Conservation (phyloP, 495 filamentous ascomycete genomes). For the Podospora conica region DNA sequence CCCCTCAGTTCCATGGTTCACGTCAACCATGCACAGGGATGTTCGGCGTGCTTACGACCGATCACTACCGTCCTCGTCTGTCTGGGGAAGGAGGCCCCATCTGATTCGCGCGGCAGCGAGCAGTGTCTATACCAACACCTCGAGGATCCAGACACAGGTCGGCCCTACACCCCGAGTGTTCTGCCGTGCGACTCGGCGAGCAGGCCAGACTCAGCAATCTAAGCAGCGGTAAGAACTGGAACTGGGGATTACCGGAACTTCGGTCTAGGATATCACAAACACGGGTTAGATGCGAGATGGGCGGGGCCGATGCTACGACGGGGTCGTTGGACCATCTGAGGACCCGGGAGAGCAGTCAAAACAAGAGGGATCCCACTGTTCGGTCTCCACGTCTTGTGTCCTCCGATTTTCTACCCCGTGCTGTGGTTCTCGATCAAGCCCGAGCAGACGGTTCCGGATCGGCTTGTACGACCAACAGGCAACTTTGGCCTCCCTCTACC, state of each 20-base stretch:
- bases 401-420: neutral
- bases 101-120: slow-evolving; percentile 13
- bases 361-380: neutral
- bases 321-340: neutral
- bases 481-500: neutral
- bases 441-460: neutral
- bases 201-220: neutral
- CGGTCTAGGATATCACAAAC: neutral
- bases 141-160: neutral
- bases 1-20: slow-evolving; percentile 17
- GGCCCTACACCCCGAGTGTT: slow-evolving; percentile 1
- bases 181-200: neutral
- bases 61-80: slow-evolving; percentile 13
- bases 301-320: slow-evolving; percentile 16
- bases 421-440: neutral
- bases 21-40: slow-evolving; percentile 1
- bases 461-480: neutral
- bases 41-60: slow-evolving; percentile 13
- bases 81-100: neutral
- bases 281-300: slow-evolving; percentile 24
- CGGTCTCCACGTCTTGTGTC: neutral
- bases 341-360: neutral
- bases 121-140: slow-evolving; percentile 7
- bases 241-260: neutral
- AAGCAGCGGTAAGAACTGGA: neutral